Evolutionary conservation across 371 early-diverging fungal species (phyloP).

Genomic region (Haplosporangium sp.): DNA sequence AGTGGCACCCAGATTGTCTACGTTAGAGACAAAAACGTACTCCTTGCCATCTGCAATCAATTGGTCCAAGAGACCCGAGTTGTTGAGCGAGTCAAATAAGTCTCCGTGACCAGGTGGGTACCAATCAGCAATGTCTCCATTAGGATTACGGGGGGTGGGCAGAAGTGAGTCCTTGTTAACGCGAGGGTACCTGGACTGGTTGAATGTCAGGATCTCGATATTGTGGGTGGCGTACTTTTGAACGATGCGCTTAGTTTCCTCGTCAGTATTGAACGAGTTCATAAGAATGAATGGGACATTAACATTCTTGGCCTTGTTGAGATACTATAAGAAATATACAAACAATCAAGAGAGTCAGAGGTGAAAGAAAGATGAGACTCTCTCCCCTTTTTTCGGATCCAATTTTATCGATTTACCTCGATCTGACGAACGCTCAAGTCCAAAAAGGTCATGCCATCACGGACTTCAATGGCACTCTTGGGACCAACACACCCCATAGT

Average conservation of each 20-base stretch:
- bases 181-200: slow-evolving; percentile 97
- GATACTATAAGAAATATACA: slow-evolving; percentile 67
- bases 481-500: slow-evolving; percentile 99
- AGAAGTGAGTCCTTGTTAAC: slow-evolving; percentile 94
- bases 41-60: slow-evolving; percentile 98
- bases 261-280: slow-evolving; percentile 99
- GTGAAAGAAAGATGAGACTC: not conserved
- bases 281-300: slow-evolving; percentile 98
- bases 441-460: slow-evolving; percentile 98
- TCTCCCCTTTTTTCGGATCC: not conserved
- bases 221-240: slow-evolving; percentile 95
- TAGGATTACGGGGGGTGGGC: slow-evolving; percentile 83
- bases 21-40: slow-evolving; percentile 98
- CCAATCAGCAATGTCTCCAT: slow-evolving; percentile 59
- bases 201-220: slow-evolving; percentile 95
- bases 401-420: slow-evolving; percentile 70
- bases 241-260: slow-evolving; percentile 96
- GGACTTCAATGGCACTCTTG: slow-evolving; percentile 98
- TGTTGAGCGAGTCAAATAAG: slow-evolving; percentile 94
- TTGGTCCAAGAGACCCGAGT: slow-evolving; percentile 96
- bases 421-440: slow-evolving; percentile 99
- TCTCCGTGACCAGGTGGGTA: slow-evolving; percentile 99
- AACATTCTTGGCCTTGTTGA: slow-evolving; percentile 91
- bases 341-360: not conserved
- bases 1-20: slow-evolving; percentile 99